Evolutionary conservation across 495 filamentous ascomycete genomes (phyloP).

Genomic region (Penicillium alfredii): DNA sequence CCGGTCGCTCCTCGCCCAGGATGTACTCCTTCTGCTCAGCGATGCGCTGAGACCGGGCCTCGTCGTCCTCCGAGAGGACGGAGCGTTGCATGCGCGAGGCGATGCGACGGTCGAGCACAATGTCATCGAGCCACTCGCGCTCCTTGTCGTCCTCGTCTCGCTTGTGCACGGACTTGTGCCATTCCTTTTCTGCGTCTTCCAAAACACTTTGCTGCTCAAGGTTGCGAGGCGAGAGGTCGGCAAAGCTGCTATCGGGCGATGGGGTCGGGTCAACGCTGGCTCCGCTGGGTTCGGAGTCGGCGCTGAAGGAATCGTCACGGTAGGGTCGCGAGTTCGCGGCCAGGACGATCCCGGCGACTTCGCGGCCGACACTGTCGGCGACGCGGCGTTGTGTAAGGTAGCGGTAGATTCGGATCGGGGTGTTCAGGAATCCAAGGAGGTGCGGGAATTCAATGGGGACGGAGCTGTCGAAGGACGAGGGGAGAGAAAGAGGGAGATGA

Average conservation of each 20-base stretch:
- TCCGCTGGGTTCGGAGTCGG: conserved; percentile 19
- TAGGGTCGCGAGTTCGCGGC: conserved; percentile 51
- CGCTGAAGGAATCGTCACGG: conserved; percentile 21
- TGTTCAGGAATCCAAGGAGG: conserved; percentile 89
- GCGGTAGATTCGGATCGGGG: conserved; percentile 76
- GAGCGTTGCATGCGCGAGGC: conserved; percentile 76
- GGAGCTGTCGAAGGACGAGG: conserved; percentile 57
- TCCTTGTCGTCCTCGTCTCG: conserved; percentile 50
- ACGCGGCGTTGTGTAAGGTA: conserved; percentile 82
- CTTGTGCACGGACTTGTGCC: conserved; percentile 76
- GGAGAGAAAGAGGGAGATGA: conserved; percentile 53
- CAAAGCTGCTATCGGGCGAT: conserved; percentile 13
- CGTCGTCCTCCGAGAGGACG: conserved; percentile 54
- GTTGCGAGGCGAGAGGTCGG: conserved; percentile 10
- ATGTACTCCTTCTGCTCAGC: conserved; percentile 60
- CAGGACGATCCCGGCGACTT: conserved; percentile 79
- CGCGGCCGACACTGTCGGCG: conserved; percentile 82
- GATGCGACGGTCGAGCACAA: conserved; percentile 76
- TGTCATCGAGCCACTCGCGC: conserved; percentile 67
- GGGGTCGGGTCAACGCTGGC: conserved; percentile 30
- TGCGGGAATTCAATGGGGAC: conserved; percentile 76
- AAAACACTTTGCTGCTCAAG: conserved; percentile 71
- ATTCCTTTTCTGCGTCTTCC: conserved; percentile 72
- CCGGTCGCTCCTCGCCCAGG: conserved; percentile 47
- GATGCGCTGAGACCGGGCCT: conserved; percentile 58